Conservation (phyloP, 2,329 filamentous ascomycete species). For the Pseudogymnoascus sp. region DNA sequence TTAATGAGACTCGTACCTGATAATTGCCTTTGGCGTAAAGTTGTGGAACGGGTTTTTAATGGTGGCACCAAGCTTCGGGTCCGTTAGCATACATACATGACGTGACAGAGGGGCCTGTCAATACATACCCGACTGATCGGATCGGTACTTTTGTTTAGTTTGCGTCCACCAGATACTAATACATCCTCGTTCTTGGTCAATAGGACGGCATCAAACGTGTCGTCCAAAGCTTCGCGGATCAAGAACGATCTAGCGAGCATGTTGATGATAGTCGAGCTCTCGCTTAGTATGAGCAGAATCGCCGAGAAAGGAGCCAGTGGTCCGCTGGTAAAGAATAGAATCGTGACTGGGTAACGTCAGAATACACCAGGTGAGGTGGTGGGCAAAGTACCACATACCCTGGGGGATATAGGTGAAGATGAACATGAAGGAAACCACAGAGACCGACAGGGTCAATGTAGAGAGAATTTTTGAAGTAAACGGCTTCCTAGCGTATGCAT, state of each 20-base stretch:
- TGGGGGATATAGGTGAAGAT: constrained; percentile 80
- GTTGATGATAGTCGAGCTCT: constrained; percentile 51
- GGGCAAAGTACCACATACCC: constrained; percentile 22
- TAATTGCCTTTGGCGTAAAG: constrained; percentile 52
- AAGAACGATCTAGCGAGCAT: constrained; percentile 60
- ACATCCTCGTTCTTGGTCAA: constrained; percentile 41
- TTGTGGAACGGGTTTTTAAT: constrained; percentile 49
- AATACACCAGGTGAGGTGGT: neutral
- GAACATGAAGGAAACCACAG: constrained; percentile 76
- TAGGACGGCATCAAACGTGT: constrained; percentile 77
- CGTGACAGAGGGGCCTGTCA: neutral
- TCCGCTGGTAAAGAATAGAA: constrained; percentile 45
- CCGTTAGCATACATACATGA: neutral
- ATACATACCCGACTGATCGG: constrained; percentile 33
- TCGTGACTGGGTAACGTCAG: constrained; percentile 33
- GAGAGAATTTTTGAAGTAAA: constrained; percentile 46
- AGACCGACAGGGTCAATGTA: constrained; percentile 61
- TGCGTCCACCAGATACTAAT: constrained; percentile 66
- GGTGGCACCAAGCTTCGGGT: constrained; percentile 43
- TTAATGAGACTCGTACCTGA: constrained; percentile 40
- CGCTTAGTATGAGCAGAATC: constrained; percentile 56
- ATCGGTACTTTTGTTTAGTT: constrained; percentile 56
- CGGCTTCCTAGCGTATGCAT: constrained; percentile 30
- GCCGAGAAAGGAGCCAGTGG: constrained; percentile 70
- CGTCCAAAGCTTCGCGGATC: constrained; percentile 72